A percentile compares a stretch with the other conserved stretches of the same genome.
These are phyloP conservation scores for Eragrostis tef DNA, from an alignment of 202 grass and related monocot species.

Conservation along the genomic window DNA sequence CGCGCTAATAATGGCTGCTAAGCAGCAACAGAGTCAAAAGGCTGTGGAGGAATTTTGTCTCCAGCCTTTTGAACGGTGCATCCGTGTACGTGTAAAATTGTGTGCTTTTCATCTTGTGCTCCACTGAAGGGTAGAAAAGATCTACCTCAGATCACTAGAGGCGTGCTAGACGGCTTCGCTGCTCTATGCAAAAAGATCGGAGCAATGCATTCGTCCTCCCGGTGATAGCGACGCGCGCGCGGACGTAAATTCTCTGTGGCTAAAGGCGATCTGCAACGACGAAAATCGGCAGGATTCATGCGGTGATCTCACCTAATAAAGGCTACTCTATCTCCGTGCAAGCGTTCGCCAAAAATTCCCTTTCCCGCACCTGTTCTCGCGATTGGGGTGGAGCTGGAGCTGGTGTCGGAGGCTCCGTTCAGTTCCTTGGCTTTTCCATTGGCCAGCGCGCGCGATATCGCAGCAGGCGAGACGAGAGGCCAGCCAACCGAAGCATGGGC, in stretches of 20 bases:
- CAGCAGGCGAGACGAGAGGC: neutral
- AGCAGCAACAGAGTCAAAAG: too few species aligned
- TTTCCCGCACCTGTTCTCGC: too few species aligned
- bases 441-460: neutral
- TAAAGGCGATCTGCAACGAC: too few species aligned
- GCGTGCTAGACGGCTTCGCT: slow-evolving; percentile 11
- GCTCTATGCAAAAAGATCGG: neutral
- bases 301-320: too few species aligned
- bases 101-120: neutral
- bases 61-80: neutral
- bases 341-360: too few species aligned
- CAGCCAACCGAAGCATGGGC: neutral
- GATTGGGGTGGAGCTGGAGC: too few species aligned
- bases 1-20: neutral
- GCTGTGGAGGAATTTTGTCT: neutral
- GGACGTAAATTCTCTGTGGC: neutral
- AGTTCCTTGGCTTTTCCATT: neutral
- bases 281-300: too few species aligned
- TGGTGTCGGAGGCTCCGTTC: neutral
- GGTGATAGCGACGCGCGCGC: neutral
- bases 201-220: neutral
- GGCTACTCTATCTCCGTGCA: too few species aligned
- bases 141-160: neutral
- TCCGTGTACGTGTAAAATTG: neutral
- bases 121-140: neutral